Evolutionary conservation across 1,139 yeast species (phyloP).

Genomic region (Ogataea hybrid): DNA sequence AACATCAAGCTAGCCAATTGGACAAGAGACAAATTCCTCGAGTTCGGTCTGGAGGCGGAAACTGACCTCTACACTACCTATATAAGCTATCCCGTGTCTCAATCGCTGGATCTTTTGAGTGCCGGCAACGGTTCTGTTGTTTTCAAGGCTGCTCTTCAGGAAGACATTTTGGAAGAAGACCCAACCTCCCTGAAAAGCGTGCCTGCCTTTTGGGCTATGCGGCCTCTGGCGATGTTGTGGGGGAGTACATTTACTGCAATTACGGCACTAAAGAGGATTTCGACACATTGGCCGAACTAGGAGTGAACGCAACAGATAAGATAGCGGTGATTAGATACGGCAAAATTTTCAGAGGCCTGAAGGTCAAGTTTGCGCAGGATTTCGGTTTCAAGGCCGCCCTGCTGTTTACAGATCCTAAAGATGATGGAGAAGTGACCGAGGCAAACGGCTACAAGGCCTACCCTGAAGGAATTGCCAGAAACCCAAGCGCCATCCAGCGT

Average conservation of each 20-base stretch:
- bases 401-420: too few species aligned
- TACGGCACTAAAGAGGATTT: slow-evolving; percentile 60
- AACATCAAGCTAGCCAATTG: slow-evolving; percentile 62
- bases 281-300: slow-evolving; percentile 39
- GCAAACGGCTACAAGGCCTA: too few species aligned
- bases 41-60: slow-evolving; percentile 53
- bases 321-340: too few species aligned
- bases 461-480: too few species aligned
- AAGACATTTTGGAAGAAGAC: slow-evolving; percentile 72
- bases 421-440: too few species aligned
- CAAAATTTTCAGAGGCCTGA: too few species aligned
- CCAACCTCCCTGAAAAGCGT: slow-evolving; percentile 46
- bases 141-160: slow-evolving; percentile 65
- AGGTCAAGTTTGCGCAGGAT: too few species aligned
- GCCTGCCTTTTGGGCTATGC: slow-evolving; percentile 67
- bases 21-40: slow-evolving; percentile 59
- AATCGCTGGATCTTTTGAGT: slow-evolving; percentile 45
- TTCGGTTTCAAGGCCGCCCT: too few species aligned
- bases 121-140: slow-evolving; percentile 31
- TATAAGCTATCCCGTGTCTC: slow-evolving; percentile 60
- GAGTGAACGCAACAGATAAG: too few species aligned
- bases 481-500: too few species aligned
- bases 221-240: slow-evolving; percentile 66
- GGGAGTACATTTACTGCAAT: slow-evolving; percentile 56
- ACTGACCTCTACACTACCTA: slow-evolving; percentile 60